Evolutionary conservation across 179 eudicot species (phyloP).

Genomic region (Sideroxylon spinosum): DNA sequence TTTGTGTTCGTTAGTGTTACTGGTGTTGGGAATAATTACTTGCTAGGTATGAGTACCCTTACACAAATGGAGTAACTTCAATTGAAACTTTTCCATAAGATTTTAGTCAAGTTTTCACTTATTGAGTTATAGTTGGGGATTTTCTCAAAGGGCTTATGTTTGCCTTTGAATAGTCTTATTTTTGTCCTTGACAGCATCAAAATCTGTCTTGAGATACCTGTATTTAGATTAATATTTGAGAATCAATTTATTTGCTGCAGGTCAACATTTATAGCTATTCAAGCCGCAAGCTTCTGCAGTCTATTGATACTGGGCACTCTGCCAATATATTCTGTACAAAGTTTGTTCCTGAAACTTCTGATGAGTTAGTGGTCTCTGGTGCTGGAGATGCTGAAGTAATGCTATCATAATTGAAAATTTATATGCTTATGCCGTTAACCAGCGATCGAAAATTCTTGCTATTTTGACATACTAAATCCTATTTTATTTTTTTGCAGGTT

Average conservation of each 20-base stretch:
- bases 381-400: constrained; percentile 96
- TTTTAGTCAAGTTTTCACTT: not conserved
- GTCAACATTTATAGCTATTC: constrained; percentile 81
- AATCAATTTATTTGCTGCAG: constrained; percentile 35
- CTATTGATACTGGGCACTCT: constrained; percentile 83
- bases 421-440: not conserved
- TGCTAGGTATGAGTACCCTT: not conserved
- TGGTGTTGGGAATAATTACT: not conserved
- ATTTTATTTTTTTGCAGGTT: constrained; percentile 29
- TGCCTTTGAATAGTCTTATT: not conserved
- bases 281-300: constrained; percentile 59
- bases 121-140: not conserved
- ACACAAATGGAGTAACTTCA: not conserved
- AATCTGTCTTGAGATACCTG: not conserved
- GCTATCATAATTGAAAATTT: constrained; percentile 9
- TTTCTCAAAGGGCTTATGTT: not conserved
- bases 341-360: constrained; percentile 91
- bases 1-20: no score
- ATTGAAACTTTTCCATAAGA: not conserved
- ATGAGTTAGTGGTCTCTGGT: constrained; percentile 86
- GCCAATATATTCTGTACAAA: constrained; percentile 93
- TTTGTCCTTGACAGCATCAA: not conserved
- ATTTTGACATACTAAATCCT: not conserved
- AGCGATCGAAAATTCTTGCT: not conserved
- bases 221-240: constrained; percentile 1